phyloP scores from a whole-genome alignment of 2,329 filamentous ascomycete species.

The Lomentospora prolificans region DNA sequence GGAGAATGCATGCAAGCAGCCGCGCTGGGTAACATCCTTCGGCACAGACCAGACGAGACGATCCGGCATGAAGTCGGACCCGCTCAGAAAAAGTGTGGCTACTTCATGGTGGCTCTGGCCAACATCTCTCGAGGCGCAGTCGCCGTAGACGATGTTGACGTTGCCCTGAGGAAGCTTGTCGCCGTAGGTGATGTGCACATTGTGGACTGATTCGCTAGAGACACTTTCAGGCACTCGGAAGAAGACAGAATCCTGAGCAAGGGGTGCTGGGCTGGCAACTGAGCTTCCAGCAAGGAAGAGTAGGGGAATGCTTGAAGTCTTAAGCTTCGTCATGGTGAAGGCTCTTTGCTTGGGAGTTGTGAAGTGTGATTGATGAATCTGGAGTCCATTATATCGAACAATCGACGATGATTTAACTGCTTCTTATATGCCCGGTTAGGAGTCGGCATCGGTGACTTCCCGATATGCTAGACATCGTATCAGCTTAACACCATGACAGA shows the following conservation, averaged over 20 bases:
- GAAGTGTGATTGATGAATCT: background rate
- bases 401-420: too few relatives aligned
- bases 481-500: too few relatives aligned
- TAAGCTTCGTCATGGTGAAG: constrained; percentile 5
- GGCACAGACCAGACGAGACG: constrained; percentile 17
- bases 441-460: too few relatives aligned
- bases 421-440: too few relatives aligned
- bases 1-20: constrained; percentile 31
- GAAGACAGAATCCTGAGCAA: background rate
- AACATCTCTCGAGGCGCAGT: constrained; percentile 12
- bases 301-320: background rate
- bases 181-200: constrained; percentile 15
- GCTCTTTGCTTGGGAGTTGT: background rate
- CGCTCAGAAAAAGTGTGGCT: constrained; percentile 12
- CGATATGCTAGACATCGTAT: too few relatives aligned
- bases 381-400: too few relatives aligned
- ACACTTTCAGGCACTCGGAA: constrained; percentile 6
- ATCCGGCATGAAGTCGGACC: constrained; percentile 11
- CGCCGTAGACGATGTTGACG: constrained; percentile 14
- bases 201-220: constrained; percentile 10
- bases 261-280: constrained; percentile 1
- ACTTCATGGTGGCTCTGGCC: constrained; percentile 13
- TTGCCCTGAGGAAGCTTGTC: constrained; percentile 11
- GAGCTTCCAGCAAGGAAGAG: constrained; percentile 2
- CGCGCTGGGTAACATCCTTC: constrained; percentile 18